Evolutionary conservation across 352 stramenopile species (phyloP).

Genomic region (Globisporangium paroecandrum): DNA sequence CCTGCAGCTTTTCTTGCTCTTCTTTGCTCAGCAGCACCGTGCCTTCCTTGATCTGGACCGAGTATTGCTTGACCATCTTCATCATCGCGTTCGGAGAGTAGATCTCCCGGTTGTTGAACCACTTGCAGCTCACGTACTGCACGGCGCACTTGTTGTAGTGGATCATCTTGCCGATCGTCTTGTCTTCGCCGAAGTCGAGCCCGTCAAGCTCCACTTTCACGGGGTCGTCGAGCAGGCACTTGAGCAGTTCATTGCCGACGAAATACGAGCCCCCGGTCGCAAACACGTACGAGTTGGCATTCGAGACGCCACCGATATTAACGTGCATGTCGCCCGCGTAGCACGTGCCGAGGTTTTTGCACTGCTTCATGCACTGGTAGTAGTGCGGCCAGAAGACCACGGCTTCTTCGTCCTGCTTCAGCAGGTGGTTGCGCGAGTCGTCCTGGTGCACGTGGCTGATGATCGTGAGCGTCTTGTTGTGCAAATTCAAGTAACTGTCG

Average conservation of each 20-base stretch:
- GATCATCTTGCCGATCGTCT: conserved; percentile 82
- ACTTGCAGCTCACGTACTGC: conserved; percentile 83
- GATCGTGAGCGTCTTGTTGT: conserved; percentile 81
- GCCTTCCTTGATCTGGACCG: conserved; percentile 50
- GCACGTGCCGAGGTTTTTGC: conserved; percentile 57
- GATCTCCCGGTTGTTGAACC: conserved; percentile 83
- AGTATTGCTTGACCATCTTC: conserved; percentile 65
- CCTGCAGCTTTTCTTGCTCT: conserved; percentile 26
- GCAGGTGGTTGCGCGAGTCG: conserved; percentile 48
- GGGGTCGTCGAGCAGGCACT: conserved; percentile 59
- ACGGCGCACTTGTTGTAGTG: conserved; percentile 75
- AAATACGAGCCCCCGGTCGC: conserved; percentile 76
- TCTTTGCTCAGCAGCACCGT: conserved; percentile 52
- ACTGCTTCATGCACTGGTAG: conserved; percentile 72
- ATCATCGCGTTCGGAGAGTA: conserved; percentile 65
- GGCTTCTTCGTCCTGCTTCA: conserved; percentile 77
- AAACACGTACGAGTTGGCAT: conserved; percentile 79
- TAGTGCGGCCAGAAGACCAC: conserved; percentile 80
- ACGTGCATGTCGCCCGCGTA: conserved; percentile 82
- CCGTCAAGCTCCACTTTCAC: conserved; percentile 62
- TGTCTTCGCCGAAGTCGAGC: conserved; percentile 74
- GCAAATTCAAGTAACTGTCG: conserved; percentile 73
- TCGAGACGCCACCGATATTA: conserved; percentile 56
- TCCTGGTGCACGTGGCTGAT: conserved; percentile 63
- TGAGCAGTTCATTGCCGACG: conserved; percentile 58